These are phyloP conservation scores for Malassezia caprae DNA, from an alignment of 1,284 basidiomycete species.

Conservation along the genomic window DNA sequence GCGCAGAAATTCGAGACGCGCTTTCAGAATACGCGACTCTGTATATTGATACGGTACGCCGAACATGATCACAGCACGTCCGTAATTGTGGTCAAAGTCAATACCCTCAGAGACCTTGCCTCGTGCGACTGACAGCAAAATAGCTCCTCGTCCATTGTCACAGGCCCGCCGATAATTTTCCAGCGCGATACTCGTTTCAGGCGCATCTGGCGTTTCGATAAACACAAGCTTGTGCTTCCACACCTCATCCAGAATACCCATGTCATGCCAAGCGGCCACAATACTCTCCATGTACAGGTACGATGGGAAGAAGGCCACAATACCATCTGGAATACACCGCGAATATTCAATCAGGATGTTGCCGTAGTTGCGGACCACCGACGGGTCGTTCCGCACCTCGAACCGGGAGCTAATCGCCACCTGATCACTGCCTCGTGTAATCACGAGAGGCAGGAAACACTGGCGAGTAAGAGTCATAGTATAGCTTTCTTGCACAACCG, in stretches of 20 bases:
- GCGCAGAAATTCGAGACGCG: constrained; percentile 90
- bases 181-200: constrained; percentile 93
- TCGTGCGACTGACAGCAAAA: constrained; percentile 89
- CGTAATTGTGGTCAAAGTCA: constrained; percentile 95
- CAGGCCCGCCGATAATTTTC: constrained; percentile 97
- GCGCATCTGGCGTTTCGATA: constrained; percentile 97
- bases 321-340: constrained; percentile 95
- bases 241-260: constrained; percentile 98
- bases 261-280: constrained; percentile 98
- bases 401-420: constrained; percentile 98
- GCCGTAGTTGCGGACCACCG: constrained; percentile 96
- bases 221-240: constrained; percentile 99
- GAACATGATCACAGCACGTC: constrained; percentile 98
- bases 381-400: constrained; percentile 97
- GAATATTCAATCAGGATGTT: constrained; percentile 96
- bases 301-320: constrained; percentile 97
- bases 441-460: constrained; percentile 94
- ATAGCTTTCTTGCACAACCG: constrained; percentile 92
- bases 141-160: constrained; percentile 94
- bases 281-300: constrained; percentile 99
- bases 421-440: constrained; percentile 94
- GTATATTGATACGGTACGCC: constrained; percentile 98
- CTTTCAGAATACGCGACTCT: constrained; percentile 92
- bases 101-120: constrained; percentile 99
- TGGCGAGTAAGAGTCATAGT: constrained; percentile 95